phyloP scores from a whole-genome alignment of 257 asterid species.

The Jasminum sambac region DNA sequence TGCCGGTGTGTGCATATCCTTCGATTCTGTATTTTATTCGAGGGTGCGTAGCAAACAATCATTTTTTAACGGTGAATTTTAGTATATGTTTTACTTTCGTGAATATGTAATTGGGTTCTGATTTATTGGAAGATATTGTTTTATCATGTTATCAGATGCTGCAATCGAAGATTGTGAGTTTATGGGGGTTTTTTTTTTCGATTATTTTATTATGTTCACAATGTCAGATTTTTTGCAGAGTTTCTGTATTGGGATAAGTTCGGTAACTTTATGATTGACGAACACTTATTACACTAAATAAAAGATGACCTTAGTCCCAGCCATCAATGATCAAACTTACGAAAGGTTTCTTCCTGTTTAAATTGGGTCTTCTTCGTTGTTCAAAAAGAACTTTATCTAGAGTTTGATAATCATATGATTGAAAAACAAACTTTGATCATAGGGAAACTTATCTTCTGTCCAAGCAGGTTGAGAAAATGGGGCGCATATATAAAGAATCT shows the following conservation, averaged over 20 bases:
- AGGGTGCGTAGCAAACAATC: background rate
- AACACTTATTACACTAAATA: background rate
- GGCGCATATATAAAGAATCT: slow-evolving; percentile 38
- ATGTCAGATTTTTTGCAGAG: background rate
- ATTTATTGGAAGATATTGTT: background rate
- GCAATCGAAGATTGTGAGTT: background rate
- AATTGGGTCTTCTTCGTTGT: background rate
- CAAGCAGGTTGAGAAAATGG: slow-evolving; percentile 65
- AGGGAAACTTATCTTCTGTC: slow-evolving; percentile 21
- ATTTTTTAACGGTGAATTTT: background rate
- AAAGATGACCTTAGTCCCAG: background rate
- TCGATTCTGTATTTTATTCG: background rate
- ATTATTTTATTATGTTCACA: too few relatives aligned
- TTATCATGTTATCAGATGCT: background rate
- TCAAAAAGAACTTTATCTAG: background rate
- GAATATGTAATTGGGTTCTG: background rate
- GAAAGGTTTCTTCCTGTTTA: background rate
- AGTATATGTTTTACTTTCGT: background rate
- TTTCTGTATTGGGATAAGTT: background rate
- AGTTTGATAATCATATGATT: background rate
- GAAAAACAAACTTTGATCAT: background rate
- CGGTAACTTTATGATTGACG: background rate
- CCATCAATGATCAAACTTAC: background rate
- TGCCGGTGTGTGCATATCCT: background rate
- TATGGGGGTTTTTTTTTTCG: background rate